Conservation (phyloP, 2,329 filamentous ascomycete species). For the Aspergillus niger region DNA sequence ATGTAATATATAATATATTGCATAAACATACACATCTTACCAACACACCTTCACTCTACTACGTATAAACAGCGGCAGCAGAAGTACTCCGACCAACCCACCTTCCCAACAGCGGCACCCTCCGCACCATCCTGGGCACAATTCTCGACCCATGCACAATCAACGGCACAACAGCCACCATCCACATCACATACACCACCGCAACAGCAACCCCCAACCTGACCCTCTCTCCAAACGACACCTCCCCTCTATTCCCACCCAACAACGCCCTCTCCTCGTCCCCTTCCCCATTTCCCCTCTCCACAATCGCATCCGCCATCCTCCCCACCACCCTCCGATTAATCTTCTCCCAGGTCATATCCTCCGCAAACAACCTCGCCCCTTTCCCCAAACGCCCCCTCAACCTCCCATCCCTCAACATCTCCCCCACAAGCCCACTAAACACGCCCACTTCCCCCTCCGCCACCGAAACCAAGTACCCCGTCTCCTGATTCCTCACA, state of each 20-base stretch:
- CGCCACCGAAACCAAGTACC: conserved; percentile 62
- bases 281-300: neutral
- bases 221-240: conserved; percentile 27
- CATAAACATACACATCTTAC: neutral
- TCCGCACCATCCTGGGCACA: conserved; percentile 22
- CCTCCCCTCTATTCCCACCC: neutral
- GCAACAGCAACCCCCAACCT: conserved; percentile 33
- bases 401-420: conserved; percentile 51
- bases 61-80: no score
- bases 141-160: conserved; percentile 38
- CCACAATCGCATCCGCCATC: conserved; percentile 53
- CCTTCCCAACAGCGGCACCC: neutral
- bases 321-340: conserved; percentile 69
- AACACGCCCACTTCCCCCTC: conserved; percentile 64
- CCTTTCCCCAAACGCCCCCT: conserved; percentile 50
- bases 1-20: neutral
- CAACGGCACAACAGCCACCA: conserved; percentile 41
- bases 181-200: conserved; percentile 39
- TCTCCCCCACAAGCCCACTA: conserved; percentile 54
- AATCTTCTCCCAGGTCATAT: conserved; percentile 71
- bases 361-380: conserved; percentile 59
- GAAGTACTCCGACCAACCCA: neutral
- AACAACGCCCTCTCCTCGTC: neutral
- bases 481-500: conserved; percentile 60
- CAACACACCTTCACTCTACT: neutral